phyloP scores from a whole-genome alignment of 352 stramenopile species.

The Thalassiosira livingstoniorum region DNA sequence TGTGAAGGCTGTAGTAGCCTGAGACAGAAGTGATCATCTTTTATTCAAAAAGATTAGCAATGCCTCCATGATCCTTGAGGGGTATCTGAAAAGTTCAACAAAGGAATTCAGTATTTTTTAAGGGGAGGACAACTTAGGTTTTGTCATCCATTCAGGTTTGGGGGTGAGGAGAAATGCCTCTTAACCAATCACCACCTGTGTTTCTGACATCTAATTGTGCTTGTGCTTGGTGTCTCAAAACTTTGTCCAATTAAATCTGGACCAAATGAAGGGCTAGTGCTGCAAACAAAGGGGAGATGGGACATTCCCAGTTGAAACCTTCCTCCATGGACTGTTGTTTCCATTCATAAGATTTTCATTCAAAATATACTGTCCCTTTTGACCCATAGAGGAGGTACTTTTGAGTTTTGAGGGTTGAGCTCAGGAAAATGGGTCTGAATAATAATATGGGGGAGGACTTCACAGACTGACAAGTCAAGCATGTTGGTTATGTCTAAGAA shows the following conservation, averaged over 20 bases:
- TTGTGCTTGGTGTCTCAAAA: neutral
- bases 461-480: no score
- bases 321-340: no score
- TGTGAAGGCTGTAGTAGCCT: neutral
- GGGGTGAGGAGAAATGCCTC: neutral
- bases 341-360: no score
- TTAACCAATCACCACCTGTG: neutral
- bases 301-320: no score
- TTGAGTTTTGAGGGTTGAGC: no score
- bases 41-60: neutral
- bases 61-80: neutral
- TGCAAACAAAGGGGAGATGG: no score
- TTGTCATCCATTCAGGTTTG: neutral
- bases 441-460: no score
- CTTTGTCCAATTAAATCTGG: neutral
- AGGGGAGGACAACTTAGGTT: neutral
- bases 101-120: neutral
- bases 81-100: neutral
- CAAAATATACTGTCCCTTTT: no score
- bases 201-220: neutral
- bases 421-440: no score
- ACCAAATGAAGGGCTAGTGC: neutral
- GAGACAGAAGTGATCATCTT: neutral
- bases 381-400: no score
- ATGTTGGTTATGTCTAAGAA: no score